These are phyloP conservation scores for Protea cynaroides DNA, from an alignment of 164 flowering plant genomes.

Conservation along the genomic window DNA sequence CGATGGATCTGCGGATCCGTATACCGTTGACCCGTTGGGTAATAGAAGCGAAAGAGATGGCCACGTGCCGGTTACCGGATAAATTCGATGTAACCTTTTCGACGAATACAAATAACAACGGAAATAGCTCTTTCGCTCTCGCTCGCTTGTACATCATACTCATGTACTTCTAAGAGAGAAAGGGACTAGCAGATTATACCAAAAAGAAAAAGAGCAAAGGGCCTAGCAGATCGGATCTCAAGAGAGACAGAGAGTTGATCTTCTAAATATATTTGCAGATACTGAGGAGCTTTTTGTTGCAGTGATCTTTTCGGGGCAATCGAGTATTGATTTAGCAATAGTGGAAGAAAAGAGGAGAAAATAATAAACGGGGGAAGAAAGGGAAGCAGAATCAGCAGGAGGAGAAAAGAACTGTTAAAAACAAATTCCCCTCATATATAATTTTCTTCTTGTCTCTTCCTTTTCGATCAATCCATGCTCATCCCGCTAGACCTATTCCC, in stretches of 20 bases:
- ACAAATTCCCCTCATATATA: background rate
- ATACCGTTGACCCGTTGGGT: slow-evolving; percentile 11
- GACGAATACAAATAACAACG: too few relatives aligned
- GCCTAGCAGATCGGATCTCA: background rate
- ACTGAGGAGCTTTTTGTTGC: background rate
- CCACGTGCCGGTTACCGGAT: slow-evolving; percentile 9
- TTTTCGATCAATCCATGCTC: slow-evolving; percentile 2
- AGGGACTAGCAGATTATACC: background rate
- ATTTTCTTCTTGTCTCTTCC: slow-evolving; percentile 16
- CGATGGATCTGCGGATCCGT: too few relatives aligned
- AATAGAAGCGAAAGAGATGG: too few relatives aligned
- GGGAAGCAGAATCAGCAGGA: background rate
- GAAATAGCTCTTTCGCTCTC: too few relatives aligned
- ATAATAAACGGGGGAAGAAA: background rate
- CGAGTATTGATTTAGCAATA: background rate
- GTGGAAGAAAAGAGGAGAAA: background rate
- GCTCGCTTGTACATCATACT: too few relatives aligned
- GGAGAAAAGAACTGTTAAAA: background rate
- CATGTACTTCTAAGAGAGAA: background rate
- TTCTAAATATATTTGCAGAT: slow-evolving; percentile 4
- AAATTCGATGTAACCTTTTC: background rate
- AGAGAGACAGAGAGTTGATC: background rate
- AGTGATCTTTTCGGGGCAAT: slow-evolving; percentile 13
- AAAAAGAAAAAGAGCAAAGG: too few relatives aligned
- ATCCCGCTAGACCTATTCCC: background rate